Evolutionary conservation across 495 filamentous ascomycete genomes (phyloP).

Genomic region (Xylaria longipes): DNA sequence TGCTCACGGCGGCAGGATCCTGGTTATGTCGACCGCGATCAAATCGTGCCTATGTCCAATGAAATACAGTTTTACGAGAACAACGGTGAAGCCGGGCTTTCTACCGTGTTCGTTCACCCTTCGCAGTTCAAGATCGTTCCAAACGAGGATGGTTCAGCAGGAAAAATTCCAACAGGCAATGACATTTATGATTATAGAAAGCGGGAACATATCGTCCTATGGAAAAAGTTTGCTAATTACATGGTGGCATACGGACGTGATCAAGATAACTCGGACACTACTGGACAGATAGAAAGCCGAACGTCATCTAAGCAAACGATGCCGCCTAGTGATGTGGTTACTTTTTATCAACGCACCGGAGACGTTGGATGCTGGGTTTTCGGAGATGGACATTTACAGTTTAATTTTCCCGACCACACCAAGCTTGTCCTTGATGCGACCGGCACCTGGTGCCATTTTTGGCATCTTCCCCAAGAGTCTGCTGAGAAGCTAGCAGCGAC

Average conservation of each 20-base stretch:
- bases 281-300: constrained; percentile 53
- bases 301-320: constrained; percentile 50
- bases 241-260: constrained; percentile 74
- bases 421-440: constrained; percentile 83
- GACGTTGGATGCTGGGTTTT: constrained; percentile 92
- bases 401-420: constrained; percentile 98
- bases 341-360: constrained; percentile 87
- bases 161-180: constrained; percentile 57
- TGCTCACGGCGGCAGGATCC: constrained; percentile 61
- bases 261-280: constrained; percentile 55
- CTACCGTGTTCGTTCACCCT: constrained; percentile 65
- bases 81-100: constrained; percentile 68
- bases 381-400: constrained; percentile 82
- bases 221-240: constrained; percentile 93
- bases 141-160: constrained; percentile 57
- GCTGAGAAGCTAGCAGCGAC: constrained; percentile 65
- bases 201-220: constrained; percentile 76
- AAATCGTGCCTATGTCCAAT: constrained; percentile 69
- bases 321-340: constrained; percentile 69
- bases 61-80: constrained; percentile 82
- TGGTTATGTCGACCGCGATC: constrained; percentile 63
- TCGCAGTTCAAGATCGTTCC: constrained; percentile 63
- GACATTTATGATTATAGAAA: constrained; percentile 72
- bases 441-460: constrained; percentile 82
- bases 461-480: constrained; percentile 75